A percentile compares a stretch with the other conserved stretches of the same genome.
These are phyloP conservation scores for Brassica balearica DNA, from an alignment of 441 rosid species.

Conservation along the genomic window DNA sequence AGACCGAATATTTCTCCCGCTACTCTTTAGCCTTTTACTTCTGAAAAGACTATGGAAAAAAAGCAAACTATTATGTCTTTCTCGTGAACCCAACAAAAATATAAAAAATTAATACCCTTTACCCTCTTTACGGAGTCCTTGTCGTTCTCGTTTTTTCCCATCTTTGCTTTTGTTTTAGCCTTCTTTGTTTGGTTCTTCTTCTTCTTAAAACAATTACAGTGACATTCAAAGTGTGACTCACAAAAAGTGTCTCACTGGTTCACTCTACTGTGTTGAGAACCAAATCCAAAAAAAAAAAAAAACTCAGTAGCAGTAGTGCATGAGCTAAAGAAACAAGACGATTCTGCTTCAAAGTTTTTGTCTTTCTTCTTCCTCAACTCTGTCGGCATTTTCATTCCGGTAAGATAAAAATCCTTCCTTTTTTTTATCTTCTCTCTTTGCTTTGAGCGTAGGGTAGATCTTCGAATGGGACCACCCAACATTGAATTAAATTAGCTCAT, in stretches of 20 bases:
- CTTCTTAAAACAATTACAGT: conserved; percentile 29
- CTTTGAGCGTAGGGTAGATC: conserved; percentile 45
- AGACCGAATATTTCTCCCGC: conserved; percentile 47
- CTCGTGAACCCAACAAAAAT: conserved; percentile 25
- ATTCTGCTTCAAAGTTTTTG: conserved; percentile 46
- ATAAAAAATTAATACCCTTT: neutral
- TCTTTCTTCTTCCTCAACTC: conserved; percentile 44
- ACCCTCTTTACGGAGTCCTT: conserved; percentile 25
- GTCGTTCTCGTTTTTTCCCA: conserved; percentile 41
- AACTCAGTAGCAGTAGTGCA: conserved; percentile 11
- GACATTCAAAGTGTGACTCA: conserved; percentile 35
- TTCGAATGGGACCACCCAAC: conserved; percentile 48
- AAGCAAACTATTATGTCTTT: conserved; percentile 31
- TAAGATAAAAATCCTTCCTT: conserved; percentile 51
- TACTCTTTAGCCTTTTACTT: conserved; percentile 39
- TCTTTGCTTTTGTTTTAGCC: conserved; percentile 13
- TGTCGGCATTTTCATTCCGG: conserved; percentile 47
- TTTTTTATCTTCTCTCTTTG: conserved; percentile 20
- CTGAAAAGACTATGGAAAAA: conserved; percentile 41
- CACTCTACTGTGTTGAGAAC: conserved; percentile 30
- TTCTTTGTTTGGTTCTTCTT: conserved; percentile 32
- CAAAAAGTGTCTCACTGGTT: conserved; percentile 23
- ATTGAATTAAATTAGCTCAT: conserved; percentile 40
- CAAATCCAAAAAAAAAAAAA: conserved; percentile 20
- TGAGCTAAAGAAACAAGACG: conserved; percentile 39